Evolutionary conservation across 768 basidiomycete genomes (phyloP).

Genomic region (Ramaria sp.): DNA sequence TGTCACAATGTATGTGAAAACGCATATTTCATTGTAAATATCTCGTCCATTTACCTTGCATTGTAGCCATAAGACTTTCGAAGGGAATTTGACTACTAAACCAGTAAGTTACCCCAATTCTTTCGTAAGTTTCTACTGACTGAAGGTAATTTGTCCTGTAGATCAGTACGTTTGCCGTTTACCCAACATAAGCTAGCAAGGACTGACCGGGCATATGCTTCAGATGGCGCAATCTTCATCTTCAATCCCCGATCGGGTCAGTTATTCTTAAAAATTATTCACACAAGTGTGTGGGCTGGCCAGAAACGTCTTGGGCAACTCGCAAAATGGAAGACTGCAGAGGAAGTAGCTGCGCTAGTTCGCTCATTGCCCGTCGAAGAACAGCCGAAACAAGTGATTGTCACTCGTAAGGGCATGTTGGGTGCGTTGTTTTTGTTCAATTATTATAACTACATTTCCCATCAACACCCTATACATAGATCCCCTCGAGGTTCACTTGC

Average conservation of each 20-base stretch:
- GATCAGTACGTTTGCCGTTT: slow-evolving; percentile 13
- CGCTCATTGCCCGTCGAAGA: slow-evolving; percentile 99
- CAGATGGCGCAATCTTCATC: slow-evolving; percentile 94
- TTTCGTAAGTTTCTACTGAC: background rate
- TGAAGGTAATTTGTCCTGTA: background rate
- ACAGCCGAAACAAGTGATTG: slow-evolving; percentile 99
- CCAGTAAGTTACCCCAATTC: slow-evolving; percentile 61
- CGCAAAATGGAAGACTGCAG: slow-evolving; percentile 99
- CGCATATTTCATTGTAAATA: no score
- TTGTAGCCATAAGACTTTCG: slow-evolving; percentile 91
- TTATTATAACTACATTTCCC: background rate
- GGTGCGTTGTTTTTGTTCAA: slow-evolving; percentile 32
- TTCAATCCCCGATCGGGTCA: slow-evolving; percentile 99
- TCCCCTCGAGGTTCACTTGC: slow-evolving; percentile 93
- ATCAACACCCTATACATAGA: slow-evolving; percentile 29
- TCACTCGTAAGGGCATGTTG: slow-evolving; percentile 99
- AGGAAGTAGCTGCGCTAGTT: slow-evolving; percentile 97
- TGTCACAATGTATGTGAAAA: no score
- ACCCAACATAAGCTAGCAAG: background rate
- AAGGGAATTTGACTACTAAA: slow-evolving; percentile 99
- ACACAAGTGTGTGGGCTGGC: slow-evolving; percentile 99
- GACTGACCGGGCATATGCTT: slow-evolving; percentile 8
- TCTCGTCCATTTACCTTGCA: no score
- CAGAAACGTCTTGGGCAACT: slow-evolving; percentile 99
- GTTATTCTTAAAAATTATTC: slow-evolving; percentile 96